Conservation (phyloP, 2,329 filamentous ascomycete species). For the Lasiodiplodia sp. region DNA sequence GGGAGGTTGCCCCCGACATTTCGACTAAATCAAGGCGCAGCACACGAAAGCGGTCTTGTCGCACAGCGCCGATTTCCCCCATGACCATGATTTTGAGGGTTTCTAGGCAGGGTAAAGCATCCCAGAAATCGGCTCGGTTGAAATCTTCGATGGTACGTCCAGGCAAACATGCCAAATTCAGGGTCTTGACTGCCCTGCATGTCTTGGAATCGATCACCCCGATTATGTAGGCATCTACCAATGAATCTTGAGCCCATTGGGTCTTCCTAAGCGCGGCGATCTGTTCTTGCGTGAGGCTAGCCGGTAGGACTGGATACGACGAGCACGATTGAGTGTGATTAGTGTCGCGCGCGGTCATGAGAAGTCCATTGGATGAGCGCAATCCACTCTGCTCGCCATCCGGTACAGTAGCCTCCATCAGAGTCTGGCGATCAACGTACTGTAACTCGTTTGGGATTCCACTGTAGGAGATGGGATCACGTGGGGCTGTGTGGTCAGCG, state of each 20-base stretch:
- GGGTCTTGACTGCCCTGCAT: conserved; percentile 63
- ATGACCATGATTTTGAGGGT: conserved; percentile 67
- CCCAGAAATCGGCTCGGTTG: conserved; percentile 67
- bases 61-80: conserved; percentile 70
- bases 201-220: conserved; percentile 67
- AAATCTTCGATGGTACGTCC: conserved; percentile 66
- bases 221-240: conserved; percentile 72
- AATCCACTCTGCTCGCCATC: background rate
- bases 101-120: conserved; percentile 61
- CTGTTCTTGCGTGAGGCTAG: conserved; percentile 66
- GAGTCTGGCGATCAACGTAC: background rate
- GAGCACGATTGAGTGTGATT: background rate
- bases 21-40: conserved; percentile 51
- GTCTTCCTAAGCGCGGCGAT: conserved; percentile 73
- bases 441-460: conserved; percentile 1
- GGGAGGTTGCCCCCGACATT: conserved; percentile 60
- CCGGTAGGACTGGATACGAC: conserved; percentile 56
- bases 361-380: background rate
- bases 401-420: conserved; percentile 7
- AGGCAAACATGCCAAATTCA: conserved; percentile 71
- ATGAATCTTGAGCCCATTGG: conserved; percentile 72
- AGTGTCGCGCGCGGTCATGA: background rate
- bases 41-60: conserved; percentile 59
- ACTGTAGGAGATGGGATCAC: background rate
- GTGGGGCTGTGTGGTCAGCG: background rate